Conservation (phyloP, 257 asterid species). For the Gynochthodes officinalis region DNA sequence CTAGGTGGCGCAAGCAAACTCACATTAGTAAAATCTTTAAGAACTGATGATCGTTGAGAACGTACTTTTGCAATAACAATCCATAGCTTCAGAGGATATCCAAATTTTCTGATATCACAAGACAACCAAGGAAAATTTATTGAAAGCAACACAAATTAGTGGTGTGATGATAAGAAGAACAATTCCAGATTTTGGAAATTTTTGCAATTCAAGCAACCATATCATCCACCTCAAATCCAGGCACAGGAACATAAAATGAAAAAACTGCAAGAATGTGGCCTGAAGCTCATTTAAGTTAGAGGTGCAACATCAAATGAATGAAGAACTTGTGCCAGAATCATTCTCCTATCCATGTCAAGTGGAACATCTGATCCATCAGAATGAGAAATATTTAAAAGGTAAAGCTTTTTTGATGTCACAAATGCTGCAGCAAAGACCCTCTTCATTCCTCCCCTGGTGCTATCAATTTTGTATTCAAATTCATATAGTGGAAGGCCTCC, state of each 20-base stretch:
- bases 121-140: neutral
- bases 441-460: constrained; percentile 88
- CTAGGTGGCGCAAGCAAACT: neutral
- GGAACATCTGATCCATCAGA: constrained; percentile 66
- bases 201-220: neutral
- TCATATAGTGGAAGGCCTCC: constrained; percentile 78
- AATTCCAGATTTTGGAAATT: neutral
- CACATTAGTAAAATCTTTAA: neutral
- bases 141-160: neutral
- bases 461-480: constrained; percentile 85
- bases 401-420: constrained; percentile 74
- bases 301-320: constrained; percentile 71
- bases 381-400: constrained; percentile 66
- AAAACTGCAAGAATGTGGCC: neutral
- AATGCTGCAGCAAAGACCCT: constrained; percentile 90
- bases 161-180: neutral
- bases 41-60: neutral
- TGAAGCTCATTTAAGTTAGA: constrained; percentile 29
- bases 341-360: constrained; percentile 47
- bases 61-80: neutral
- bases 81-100: neutral
- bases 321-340: constrained; percentile 60
- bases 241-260: neutral
- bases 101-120: neutral
- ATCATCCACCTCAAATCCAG: neutral